Evolutionary conservation across 1,284 basidiomycete genomes (phyloP).

Genomic region (Erythrobasidium hasegawianum): DNA sequence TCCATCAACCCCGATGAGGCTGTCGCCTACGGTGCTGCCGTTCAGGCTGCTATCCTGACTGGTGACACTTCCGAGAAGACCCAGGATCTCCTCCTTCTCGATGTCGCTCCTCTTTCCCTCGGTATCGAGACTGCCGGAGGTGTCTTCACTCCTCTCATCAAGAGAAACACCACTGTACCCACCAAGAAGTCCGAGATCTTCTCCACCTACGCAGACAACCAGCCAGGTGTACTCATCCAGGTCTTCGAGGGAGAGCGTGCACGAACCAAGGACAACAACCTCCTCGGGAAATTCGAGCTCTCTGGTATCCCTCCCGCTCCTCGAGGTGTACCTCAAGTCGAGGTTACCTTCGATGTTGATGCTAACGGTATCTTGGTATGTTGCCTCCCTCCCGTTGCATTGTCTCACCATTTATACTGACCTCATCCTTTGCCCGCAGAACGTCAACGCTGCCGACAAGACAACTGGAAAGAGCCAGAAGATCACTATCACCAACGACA

Average conservation of each 20-base stretch:
- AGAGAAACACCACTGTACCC: constrained; percentile 95
- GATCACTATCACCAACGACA: constrained; percentile 43
- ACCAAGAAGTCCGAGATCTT: constrained; percentile 98
- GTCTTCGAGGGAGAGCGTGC: constrained; percentile 99
- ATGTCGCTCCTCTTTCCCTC: constrained; percentile 88
- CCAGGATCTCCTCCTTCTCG: constrained; percentile 90
- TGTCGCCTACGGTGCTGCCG: constrained; percentile 97
- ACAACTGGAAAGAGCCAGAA: constrained; percentile 90
- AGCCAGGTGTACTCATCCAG: constrained; percentile 96
- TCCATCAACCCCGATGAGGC: constrained; percentile 99
- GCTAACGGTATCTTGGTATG: constrained; percentile 60
- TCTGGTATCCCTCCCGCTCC: constrained; percentile 96
- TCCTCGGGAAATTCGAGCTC: constrained; percentile 97
- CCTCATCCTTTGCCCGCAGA: constrained; percentile 73
- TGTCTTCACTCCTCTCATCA: constrained; percentile 95
- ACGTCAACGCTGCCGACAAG: constrained; percentile 95
- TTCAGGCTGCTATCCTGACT: constrained; percentile 96
- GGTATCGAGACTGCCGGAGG: constrained; percentile 99
- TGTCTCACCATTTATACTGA: background rate
- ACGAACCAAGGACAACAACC: constrained; percentile 98
- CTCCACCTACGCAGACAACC: constrained; percentile 93
- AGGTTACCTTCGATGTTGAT: constrained; percentile 98
- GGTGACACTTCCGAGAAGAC: constrained; percentile 78
- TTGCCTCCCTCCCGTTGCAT: background rate
- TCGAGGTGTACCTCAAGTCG: constrained; percentile 96